Conservation (phyloP, 1,139 yeast species). For the Protomyces lactucae-debilis region DNA sequence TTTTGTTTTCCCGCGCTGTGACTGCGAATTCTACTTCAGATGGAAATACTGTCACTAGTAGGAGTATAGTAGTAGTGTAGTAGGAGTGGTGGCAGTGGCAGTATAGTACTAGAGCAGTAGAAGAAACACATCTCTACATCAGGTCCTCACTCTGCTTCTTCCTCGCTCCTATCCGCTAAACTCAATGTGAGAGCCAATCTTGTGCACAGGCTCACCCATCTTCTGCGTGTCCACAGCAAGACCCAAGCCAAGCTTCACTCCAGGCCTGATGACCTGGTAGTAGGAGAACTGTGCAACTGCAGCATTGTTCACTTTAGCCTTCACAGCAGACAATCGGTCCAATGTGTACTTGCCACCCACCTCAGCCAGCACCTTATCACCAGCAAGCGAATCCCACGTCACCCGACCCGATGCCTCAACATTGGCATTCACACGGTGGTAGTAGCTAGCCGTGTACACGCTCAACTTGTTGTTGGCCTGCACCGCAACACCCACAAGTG, state of each 20-base stretch:
- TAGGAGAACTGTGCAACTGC: conserved; percentile 93
- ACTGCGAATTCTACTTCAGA: not conserved
- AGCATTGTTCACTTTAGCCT: conserved; percentile 93
- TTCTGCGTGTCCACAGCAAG: conserved; percentile 56
- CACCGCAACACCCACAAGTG: conserved; percentile 80
- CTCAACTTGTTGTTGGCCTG: conserved; percentile 86
- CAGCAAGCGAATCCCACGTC: conserved; percentile 70
- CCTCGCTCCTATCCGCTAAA: conserved; percentile 20
- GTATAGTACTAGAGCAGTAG: too few species aligned
- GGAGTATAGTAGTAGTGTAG: too few species aligned
- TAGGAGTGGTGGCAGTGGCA: too few species aligned
- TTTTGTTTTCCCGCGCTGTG: not conserved
- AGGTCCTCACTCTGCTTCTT: not conserved
- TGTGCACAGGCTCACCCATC: conserved; percentile 95
- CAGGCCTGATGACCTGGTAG: conserved; percentile 94
- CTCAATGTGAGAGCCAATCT: conserved; percentile 40
- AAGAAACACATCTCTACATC: too few species aligned
- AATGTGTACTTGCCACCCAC: conserved; percentile 92
- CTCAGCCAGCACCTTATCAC: conserved; percentile 72
- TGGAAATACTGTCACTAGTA: not conserved
- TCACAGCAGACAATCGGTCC: conserved; percentile 60
- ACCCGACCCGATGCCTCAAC: conserved; percentile 73
- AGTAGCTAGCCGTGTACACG: conserved; percentile 91
- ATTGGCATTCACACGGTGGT: conserved; percentile 85
- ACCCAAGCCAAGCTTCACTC: conserved; percentile 96